Conservation (phyloP, 805 yeast genomes). For the Starmerella floricola region DNA sequence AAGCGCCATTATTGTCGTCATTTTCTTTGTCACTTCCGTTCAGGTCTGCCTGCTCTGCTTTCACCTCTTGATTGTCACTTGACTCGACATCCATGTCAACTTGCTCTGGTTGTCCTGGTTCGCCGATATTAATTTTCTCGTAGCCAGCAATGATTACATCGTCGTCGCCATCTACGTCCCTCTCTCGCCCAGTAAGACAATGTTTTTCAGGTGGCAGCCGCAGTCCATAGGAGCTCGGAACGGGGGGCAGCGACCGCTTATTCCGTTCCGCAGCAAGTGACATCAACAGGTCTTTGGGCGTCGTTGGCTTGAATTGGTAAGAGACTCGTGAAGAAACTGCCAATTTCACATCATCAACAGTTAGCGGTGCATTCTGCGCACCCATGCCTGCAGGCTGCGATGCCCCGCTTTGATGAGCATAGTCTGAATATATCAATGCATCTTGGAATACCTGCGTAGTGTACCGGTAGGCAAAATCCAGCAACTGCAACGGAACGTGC, state of each 20-base stretch:
- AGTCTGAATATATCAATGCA: conserved; percentile 80
- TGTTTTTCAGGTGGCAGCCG: conserved; percentile 96
- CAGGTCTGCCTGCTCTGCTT: conserved; percentile 11
- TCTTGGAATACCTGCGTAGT: conserved; percentile 79
- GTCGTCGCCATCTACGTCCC: conserved; percentile 48
- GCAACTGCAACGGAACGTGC: conserved; percentile 85
- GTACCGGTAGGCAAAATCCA: conserved; percentile 91
- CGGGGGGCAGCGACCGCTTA: conserved; percentile 79
- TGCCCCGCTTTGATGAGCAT: conserved; percentile 32
- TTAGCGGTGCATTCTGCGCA: conserved; percentile 37
- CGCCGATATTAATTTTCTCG: conserved; percentile 14
- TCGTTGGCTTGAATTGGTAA: conserved; percentile 89
- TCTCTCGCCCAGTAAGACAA: conserved; percentile 74
- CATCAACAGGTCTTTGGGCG: conserved; percentile 81
- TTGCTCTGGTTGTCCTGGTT: not conserved
- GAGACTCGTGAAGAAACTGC: conserved; percentile 92
- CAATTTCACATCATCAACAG: conserved; percentile 80
- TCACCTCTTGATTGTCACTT: conserved; percentile 3
- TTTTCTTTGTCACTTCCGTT: conserved; percentile 2
- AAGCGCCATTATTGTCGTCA: not conserved
- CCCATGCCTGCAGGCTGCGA: conserved; percentile 29
- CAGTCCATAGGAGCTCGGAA: conserved; percentile 81
- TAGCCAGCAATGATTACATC: conserved; percentile 23
- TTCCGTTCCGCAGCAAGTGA: conserved; percentile 90
- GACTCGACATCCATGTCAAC: conserved; percentile 1